These are phyloP conservation scores for Pseudozyma sp. DNA, from an alignment of 1,284 basidiomycete genomes.

Conservation along the genomic window DNA sequence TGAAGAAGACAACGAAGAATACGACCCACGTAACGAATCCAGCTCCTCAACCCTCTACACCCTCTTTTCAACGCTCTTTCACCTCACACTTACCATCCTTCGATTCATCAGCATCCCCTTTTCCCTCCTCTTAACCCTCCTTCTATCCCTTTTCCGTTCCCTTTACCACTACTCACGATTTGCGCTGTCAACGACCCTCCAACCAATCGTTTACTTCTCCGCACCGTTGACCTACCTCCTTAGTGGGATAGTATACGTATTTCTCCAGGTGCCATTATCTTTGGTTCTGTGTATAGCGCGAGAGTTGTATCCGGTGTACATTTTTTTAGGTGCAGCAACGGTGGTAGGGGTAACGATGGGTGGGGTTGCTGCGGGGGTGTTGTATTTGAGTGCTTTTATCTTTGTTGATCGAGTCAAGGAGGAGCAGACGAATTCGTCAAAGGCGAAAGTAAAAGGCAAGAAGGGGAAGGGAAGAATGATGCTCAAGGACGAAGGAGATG, in stretches of 20 bases:
- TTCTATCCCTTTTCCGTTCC: background rate
- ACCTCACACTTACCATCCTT: background rate
- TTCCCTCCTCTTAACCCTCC: background rate
- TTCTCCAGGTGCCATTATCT: constrained; percentile 13
- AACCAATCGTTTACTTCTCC: constrained; percentile 16
- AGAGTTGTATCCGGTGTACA: constrained; percentile 52
- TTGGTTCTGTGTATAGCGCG: constrained; percentile 1
- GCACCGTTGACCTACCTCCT: constrained; percentile 44
- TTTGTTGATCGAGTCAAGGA: constrained; percentile 32
- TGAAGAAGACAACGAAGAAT: constrained; percentile 6
- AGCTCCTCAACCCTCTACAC: constrained; percentile 1
- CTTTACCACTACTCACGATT: constrained; percentile 12
- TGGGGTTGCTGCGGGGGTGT: constrained; percentile 11
- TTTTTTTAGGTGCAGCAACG: constrained; percentile 45
- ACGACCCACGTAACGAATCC: background rate
- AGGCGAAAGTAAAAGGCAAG: background rate
- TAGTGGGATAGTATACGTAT: constrained; percentile 30
- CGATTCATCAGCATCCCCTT: constrained; percentile 8
- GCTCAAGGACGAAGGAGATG: background rate
- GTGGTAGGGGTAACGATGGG: constrained; percentile 40
- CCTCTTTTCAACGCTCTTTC: constrained; percentile 1
- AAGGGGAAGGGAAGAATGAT: background rate
- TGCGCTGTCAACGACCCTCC: constrained; percentile 20
- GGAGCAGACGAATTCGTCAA: background rate
- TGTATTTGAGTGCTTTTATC: constrained; percentile 35